These are phyloP conservation scores for Aspergillus baeticus DNA, from an alignment of 495 filamentous ascomycete genomes.

Conservation along the genomic window DNA sequence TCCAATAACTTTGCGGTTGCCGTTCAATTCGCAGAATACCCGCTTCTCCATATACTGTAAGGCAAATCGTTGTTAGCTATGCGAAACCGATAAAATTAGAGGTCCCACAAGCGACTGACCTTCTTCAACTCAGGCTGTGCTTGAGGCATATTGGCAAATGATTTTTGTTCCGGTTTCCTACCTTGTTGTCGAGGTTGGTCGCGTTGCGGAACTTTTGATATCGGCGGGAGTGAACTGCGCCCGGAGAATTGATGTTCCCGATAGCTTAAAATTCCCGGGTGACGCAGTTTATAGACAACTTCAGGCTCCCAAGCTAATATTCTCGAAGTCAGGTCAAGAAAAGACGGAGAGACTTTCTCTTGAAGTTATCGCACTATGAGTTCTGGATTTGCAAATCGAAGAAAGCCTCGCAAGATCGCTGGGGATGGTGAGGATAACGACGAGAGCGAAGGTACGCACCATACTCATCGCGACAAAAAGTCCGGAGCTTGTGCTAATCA, in stretches of 20 bases:
- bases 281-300: too few species aligned
- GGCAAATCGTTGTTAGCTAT: constrained; percentile 13
- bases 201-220: constrained; percentile 28
- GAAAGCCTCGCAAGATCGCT: constrained; percentile 73
- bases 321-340: neutral
- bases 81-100: neutral
- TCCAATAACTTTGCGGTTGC: constrained; percentile 94
- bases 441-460: constrained; percentile 30
- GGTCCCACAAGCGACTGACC: constrained; percentile 46
- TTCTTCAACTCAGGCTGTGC: constrained; percentile 99
- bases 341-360: too few species aligned
- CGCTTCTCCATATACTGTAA: constrained; percentile 98
- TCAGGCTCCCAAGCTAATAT: too few species aligned
- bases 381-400: constrained; percentile 63
- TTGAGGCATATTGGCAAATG: constrained; percentile 80
- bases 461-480: neutral
- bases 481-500: constrained; percentile 6
- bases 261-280: constrained; percentile 18
- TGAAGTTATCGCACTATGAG: too few species aligned
- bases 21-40: constrained; percentile 95
- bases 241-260: constrained; percentile 38
- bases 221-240: constrained; percentile 29
- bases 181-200: constrained; percentile 13
- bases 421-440: constrained; percentile 63
- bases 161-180: constrained; percentile 15